A percentile compares a stretch with the other conserved stretches of the same genome.
Evolutionary conservation across 2,329 filamentous ascomycete genomes (phyloP).

Genomic region (Sarocladium kiliense): DNA sequence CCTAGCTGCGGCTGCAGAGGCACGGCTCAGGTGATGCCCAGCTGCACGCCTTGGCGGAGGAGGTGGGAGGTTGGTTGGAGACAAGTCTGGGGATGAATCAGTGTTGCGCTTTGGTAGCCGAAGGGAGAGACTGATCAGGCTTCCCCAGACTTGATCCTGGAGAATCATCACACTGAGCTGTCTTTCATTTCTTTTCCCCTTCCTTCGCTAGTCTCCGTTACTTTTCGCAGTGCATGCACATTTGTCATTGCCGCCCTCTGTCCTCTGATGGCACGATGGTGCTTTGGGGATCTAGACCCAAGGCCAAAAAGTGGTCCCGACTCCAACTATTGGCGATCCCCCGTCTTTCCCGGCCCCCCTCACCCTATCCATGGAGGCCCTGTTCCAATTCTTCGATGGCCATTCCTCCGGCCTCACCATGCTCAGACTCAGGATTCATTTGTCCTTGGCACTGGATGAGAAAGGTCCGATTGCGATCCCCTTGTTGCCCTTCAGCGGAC

Average conservation of each 20-base stretch:
- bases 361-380: too few relatives aligned
- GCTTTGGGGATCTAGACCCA: too few relatives aligned
- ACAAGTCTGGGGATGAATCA: neutral
- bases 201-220: neutral
- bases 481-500: too few relatives aligned
- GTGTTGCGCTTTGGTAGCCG: neutral
- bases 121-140: too few relatives aligned
- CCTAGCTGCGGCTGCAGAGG: neutral
- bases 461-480: too few relatives aligned
- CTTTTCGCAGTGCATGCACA: neutral
- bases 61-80: neutral
- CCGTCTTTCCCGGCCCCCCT: too few relatives aligned
- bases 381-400: too few relatives aligned
- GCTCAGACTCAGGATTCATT: neutral
- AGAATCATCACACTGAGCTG: neutral
- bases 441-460: too few relatives aligned
- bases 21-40: neutral
- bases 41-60: neutral
- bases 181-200: neutral
- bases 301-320: too few relatives aligned
- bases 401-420: neutral
- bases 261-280: neutral
- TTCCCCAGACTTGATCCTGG: neutral
- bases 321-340: too few relatives aligned
- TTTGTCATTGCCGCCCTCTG: neutral